Evolutionary conservation across 768 basidiomycete genomes (phyloP).

Genomic region (Lyophyllum atratum): DNA sequence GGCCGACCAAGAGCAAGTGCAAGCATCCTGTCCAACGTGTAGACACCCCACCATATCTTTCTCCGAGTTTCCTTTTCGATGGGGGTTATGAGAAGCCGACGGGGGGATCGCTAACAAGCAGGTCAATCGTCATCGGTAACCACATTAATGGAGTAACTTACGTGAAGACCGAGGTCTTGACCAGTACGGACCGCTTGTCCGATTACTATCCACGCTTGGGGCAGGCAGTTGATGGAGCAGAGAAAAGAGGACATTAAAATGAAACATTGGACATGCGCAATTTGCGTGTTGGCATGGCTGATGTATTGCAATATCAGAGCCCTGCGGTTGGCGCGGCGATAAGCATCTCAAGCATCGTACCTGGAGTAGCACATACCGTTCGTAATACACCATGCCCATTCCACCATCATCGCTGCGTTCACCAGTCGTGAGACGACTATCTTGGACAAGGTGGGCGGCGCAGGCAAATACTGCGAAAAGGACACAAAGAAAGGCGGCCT

Average conservation of each 20-base stretch:
- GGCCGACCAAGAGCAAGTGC: slow-evolving; percentile 89
- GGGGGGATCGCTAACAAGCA: slow-evolving; percentile 70
- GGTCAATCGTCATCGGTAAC: slow-evolving; percentile 18
- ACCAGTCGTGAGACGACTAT: slow-evolving; percentile 59
- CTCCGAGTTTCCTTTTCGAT: slow-evolving; percentile 88
- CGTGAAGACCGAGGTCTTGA: slow-evolving; percentile 91
- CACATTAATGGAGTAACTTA: slow-evolving; percentile 41
- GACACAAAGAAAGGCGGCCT: slow-evolving; percentile 78
- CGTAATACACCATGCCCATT: slow-evolving; percentile 89
- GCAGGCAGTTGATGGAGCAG: slow-evolving; percentile 90
- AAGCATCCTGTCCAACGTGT: slow-evolving; percentile 89
- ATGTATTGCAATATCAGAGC: slow-evolving; percentile 91
- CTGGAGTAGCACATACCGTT: slow-evolving; percentile 56
- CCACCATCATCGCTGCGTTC: slow-evolving; percentile 74
- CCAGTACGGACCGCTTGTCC: slow-evolving; percentile 89
- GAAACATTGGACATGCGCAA: slow-evolving; percentile 89
- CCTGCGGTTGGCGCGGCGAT: slow-evolving; percentile 38
- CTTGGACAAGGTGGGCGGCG: slow-evolving; percentile 76
- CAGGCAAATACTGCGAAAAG: slow-evolving; percentile 92
- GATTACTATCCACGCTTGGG: slow-evolving; percentile 91
- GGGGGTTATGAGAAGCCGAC: slow-evolving; percentile 64
- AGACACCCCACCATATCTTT: slow-evolving; percentile 95
- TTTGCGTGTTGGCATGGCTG: slow-evolving; percentile 82
- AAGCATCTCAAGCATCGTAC: slow-evolving; percentile 14
- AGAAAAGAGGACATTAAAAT: slow-evolving; percentile 88